Evolutionary conservation across 2,329 filamentous ascomycete genomes (phyloP), one percentile per base, ranked within the genome.

Genomic region (Beauveria pseudobassiana): DNA sequence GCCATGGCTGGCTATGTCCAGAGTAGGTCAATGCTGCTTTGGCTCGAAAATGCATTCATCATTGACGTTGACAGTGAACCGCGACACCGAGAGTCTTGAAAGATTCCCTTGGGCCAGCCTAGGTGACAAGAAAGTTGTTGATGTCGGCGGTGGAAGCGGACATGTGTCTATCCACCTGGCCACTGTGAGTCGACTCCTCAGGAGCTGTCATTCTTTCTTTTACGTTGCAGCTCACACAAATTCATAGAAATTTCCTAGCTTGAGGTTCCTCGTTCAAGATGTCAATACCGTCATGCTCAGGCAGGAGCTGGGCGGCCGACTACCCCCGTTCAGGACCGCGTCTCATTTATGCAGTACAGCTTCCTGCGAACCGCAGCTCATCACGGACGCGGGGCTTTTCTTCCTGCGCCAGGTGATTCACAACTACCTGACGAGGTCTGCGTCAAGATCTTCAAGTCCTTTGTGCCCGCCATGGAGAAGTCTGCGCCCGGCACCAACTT

Each of bases 331-430:
- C 24, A 28, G 9, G 63, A 62, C 16, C 67, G 68, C 20, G 52
- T 70, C 3, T 28, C 62, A 0, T 70, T 66, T 42, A 43, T 20
- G 22, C 54, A 67, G 55, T 63, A 67, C 58, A 61, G 63, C 52
- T 71, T 72, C n/a, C 64, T 72, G 70, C 62, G 48, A 65, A 10
- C 66, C 67, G 1, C 69, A 73, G 62, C 68, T 66, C 2, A 2
- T 59, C 1, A 43, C 10, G 8, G 62, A 65, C 28, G 68, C 61
- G 1, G 62, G 63, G 0, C 66, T 64, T 4, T 70, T 64, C 59
- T 49, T 72, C 2, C 51, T 71, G 9, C 69, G 69, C 26, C 68
- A 71, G 48, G 65, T 65, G 28, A 63, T 62, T 7, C 69, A 69
- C 56, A 69, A 71, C 61, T 69, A 63, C 63, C 26, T 30, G 68